Conservation (phyloP, 148 eudicot genomes). For the Camellia sinensis region DNA sequence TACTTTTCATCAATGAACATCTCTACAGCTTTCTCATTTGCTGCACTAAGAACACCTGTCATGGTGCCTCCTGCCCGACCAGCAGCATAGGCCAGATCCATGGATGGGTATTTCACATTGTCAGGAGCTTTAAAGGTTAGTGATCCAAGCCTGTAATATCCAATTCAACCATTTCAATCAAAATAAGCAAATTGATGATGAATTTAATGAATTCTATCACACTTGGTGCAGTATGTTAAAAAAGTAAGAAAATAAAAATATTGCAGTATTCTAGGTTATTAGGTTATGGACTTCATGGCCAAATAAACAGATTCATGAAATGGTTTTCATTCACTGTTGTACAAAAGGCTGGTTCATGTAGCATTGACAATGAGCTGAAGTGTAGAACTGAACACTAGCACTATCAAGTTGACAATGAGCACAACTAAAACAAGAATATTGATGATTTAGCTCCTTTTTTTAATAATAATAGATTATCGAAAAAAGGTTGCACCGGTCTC, state of each 20-base stretch:
- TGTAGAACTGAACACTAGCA: background rate
- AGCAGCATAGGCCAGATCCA: conserved; percentile 92
- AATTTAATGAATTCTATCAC: background rate
- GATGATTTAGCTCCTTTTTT: background rate
- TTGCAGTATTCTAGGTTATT: background rate
- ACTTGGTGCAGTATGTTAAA: background rate
- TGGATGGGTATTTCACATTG: conserved; percentile 91
- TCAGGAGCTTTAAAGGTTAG: conserved; percentile 91
- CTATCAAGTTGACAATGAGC: background rate
- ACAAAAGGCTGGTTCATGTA: background rate
- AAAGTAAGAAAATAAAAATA: background rate
- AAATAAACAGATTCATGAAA: background rate
- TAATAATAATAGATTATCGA: background rate
- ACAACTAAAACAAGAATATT: conserved; percentile 1
- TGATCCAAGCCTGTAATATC: conserved; percentile 71
- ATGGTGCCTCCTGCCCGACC: conserved; percentile 98
- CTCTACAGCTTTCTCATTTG: conserved; percentile 96
- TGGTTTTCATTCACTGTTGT: background rate
- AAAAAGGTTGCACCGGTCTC: no score
- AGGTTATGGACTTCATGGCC: background rate
- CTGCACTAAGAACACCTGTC: conserved; percentile 97
- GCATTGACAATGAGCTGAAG: background rate
- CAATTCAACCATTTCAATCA: conserved; percentile 15
- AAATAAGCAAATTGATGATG: background rate
- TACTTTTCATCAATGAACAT: conserved; percentile 90